Base-by-base conservation (phyloP, 305 asterid genomes). In the Fraxinus albicans region DNA sequence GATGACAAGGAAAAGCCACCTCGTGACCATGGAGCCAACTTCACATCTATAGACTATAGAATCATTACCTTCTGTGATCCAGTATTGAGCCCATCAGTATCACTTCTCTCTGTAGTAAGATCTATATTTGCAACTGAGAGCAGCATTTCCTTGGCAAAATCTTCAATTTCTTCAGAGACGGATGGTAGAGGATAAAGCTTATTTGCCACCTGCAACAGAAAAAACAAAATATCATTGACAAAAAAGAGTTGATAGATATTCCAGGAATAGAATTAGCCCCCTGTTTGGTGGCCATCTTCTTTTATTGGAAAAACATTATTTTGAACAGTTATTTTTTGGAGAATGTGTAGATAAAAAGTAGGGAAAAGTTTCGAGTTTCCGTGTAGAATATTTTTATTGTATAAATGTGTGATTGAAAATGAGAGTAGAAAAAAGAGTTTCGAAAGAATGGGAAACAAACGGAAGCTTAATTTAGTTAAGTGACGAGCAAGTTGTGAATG, bases 151-250 rank as follows among this genome's bases (percentile, higher is more conserved):
- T 89, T 89, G 23, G 99, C 97, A 90, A 93, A 96, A 73, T 86
- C 92, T 90, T 96, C 97, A 77, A 96, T 96, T 88, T 91, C 93
- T 89, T 80, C 87, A 79, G 98, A 92, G 86, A 94, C 87, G 81
- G 93, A 90, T 74, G 97, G 29, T 83, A 95, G 78, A 83, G 99
- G 98, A 89, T 94, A 97, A 80, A 97, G 99, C 90, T 92, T 97
- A 90, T 97, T 97, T 25, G 98, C 99, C 88, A 95, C 98, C 99
- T 97, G 87, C 25, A 86, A 83, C 84, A 38, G 73, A 60, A 86
- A 76, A 69, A 87, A 60, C 67, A 63, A 77, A 77, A 79, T 50
- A 85, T 60, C 31, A 84, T 8, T 77, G 40, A 50, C 75, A 65
- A 79, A 75, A 77, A 63, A 78, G 77, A 82, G 65, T 60, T 53